A percentile compares a stretch with the other conserved stretches of the same genome.
Conservation (phyloP, 768 basidiomycete species). For the Galerina marginata region DNA sequence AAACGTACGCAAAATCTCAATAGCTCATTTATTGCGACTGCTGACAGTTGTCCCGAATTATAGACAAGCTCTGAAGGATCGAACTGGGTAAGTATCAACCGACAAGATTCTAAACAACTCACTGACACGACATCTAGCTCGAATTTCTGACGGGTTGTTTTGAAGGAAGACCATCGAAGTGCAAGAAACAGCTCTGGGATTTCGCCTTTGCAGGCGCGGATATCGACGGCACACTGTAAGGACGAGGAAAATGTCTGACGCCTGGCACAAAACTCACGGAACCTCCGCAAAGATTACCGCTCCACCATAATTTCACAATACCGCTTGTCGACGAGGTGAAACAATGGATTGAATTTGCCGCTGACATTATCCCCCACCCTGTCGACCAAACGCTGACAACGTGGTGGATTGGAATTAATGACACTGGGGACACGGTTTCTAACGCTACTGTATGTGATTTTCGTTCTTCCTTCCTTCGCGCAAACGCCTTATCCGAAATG, state of each 20-base stretch:
- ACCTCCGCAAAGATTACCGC: constrained; percentile 40
- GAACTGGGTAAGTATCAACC: constrained; percentile 46
- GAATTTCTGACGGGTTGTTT: constrained; percentile 61
- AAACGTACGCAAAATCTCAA: constrained; percentile 37
- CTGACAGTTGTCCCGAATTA: background rate
- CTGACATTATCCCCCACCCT: constrained; percentile 50
- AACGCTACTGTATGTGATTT: constrained; percentile 36
- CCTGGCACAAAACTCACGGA: background rate
- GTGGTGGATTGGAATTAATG: constrained; percentile 69
- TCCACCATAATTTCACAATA: constrained; percentile 53
- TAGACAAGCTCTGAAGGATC: constrained; percentile 62
- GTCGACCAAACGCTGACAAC: constrained; percentile 47
- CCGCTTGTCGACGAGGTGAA: constrained; percentile 54
- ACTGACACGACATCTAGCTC: constrained; percentile 34
- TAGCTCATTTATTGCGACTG: no score
- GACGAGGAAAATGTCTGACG: background rate
- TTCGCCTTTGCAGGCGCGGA: constrained; percentile 62
- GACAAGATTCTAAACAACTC: background rate
- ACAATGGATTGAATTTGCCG: constrained; percentile 52
- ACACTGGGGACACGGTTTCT: constrained; percentile 54
- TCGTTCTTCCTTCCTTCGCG: no score
- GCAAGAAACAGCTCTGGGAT: constrained; percentile 55
- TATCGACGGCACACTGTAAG: constrained; percentile 45
- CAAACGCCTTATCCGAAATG: no score
- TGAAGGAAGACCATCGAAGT: constrained; percentile 46